A percentile compares a stretch with the other conserved stretches of the same genome.
phyloP scores from a whole-genome alignment of 1,284 basidiomycete species.

The Tylopilus microsporus region DNA sequence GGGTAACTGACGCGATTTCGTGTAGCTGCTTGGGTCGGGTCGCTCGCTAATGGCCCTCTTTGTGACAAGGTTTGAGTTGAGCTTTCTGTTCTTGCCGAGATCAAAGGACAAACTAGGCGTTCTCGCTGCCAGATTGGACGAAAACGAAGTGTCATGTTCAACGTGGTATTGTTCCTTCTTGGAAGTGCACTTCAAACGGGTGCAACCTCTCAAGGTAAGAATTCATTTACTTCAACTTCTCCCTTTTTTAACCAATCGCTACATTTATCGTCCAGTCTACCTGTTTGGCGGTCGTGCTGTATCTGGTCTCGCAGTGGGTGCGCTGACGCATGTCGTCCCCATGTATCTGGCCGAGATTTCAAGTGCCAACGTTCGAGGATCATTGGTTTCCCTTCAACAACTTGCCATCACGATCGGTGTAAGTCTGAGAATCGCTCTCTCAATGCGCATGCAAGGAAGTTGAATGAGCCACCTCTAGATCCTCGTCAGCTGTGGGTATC shows the following conservation, averaged over 20 bases:
- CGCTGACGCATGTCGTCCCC: constrained; percentile 33
- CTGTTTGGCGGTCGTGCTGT: constrained; percentile 32
- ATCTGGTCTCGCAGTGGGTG: constrained; percentile 30
- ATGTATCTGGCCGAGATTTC: constrained; percentile 36
- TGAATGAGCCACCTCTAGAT: constrained; percentile 18
- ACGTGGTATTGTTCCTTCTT: constrained; percentile 31
- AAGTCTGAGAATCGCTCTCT: constrained; percentile 1
- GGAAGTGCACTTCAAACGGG: constrained; percentile 33
- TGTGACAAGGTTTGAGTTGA: constrained; percentile 28
- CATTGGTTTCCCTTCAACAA: constrained; percentile 31
- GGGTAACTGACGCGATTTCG: background rate
- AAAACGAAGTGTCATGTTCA: constrained; percentile 30
- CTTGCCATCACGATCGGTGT: constrained; percentile 34
- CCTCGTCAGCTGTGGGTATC: constrained; percentile 30
- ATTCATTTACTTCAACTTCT: background rate
- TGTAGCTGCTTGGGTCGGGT: constrained; percentile 33
- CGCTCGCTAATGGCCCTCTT: constrained; percentile 29
- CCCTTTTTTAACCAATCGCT: background rate
- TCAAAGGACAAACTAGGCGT: background rate
- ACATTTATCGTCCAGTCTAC: constrained; percentile 16
- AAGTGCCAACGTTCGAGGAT: constrained; percentile 34
- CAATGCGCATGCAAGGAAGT: background rate
- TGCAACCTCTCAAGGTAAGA: constrained; percentile 26
- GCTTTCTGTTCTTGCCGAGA: background rate
- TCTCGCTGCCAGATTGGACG: constrained; percentile 24